Conservation (phyloP, 2,329 filamentous ascomycete genomes). For the Huntiella abstrusa region DNA sequence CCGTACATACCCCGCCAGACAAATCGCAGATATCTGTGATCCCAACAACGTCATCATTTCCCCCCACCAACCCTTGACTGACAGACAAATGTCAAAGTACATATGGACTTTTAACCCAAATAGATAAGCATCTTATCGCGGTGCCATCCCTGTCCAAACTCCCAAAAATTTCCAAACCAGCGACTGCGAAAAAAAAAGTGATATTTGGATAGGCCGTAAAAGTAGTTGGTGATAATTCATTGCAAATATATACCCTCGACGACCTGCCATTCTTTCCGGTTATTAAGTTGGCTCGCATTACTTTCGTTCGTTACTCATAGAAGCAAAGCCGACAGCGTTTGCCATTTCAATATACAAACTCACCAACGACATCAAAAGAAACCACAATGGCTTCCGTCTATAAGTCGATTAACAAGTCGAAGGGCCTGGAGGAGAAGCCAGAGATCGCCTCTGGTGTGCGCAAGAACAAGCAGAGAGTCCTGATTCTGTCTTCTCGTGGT, state of each 20-base stretch:
- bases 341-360: not conserved
- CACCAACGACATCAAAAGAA: not conserved
- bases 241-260: not conserved
- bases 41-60: too few species aligned
- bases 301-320: too few species aligned
- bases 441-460: slow-evolving; percentile 25
- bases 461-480: slow-evolving; percentile 56
- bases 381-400: slow-evolving; percentile 50
- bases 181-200: slow-evolving; percentile 8
- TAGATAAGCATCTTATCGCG: slow-evolving; percentile 11
- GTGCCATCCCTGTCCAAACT: slow-evolving; percentile 3
- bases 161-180: slow-evolving; percentile 10
- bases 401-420: slow-evolving; percentile 50
- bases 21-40: too few species aligned
- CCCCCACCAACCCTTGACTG: too few species aligned
- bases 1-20: too few species aligned
- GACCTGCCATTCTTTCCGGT: not conserved
- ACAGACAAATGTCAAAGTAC: not conserved
- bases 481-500: slow-evolving; percentile 82
- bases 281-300: too few species aligned
- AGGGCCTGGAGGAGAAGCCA: slow-evolving; percentile 29
- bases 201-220: not conserved
- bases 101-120: slow-evolving; percentile 1
- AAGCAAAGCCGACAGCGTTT: too few species aligned
- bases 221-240: too few species aligned